These are phyloP conservation scores for Silene noctiflora DNA, from an alignment of 179 eudicot genomes.

Conservation along the genomic window DNA sequence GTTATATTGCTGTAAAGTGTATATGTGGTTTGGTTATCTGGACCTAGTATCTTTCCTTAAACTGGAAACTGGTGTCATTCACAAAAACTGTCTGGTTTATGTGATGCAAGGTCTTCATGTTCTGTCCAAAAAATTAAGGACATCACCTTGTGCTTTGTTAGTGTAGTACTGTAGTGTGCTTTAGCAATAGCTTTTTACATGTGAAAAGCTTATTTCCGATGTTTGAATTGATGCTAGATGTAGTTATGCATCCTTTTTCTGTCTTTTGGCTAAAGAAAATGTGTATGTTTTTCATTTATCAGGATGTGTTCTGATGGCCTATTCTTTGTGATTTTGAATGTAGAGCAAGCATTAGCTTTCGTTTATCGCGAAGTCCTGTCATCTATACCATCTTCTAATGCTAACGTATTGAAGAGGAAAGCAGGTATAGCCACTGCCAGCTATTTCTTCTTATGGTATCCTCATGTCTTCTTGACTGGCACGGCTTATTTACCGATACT, in stretches of 20 bases:
- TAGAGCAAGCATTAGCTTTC: conserved; percentile 78
- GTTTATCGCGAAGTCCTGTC: conserved; percentile 76
- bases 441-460: not conserved
- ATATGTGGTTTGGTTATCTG: not conserved
- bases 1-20: not conserved
- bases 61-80: not conserved
- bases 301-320: not conserved
- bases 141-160: not conserved
- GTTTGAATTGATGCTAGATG: not conserved
- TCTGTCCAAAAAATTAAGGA: not conserved
- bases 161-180: not conserved
- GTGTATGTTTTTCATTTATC: not conserved
- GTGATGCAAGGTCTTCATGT: not conserved
- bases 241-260: not conserved
- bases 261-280: not conserved
- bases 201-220: not conserved
- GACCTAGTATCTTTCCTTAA: not conserved
- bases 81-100: not conserved
- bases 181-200: not conserved
- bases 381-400: conserved; percentile 41
- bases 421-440: conserved; percentile 46
- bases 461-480: not conserved
- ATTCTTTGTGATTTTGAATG: conserved; percentile 22
- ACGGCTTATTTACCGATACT: not conserved
- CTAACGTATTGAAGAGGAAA: conserved; percentile 63